Conservation (phyloP, 2,329 filamentous ascomycete species). For the Westerdykella ornata region DNA sequence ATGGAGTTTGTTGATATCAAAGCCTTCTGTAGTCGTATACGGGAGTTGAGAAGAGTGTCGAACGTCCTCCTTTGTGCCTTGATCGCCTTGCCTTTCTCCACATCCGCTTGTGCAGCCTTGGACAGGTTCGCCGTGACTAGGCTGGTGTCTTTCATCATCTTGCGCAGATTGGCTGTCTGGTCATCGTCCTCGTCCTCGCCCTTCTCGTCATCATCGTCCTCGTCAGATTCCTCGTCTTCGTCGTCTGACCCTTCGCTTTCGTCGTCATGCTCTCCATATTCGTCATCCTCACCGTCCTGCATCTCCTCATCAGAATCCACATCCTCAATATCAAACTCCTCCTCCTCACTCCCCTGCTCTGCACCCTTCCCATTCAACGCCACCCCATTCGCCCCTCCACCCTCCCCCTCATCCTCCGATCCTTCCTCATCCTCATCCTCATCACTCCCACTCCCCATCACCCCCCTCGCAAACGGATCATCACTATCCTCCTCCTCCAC, state of each 20-base stretch:
- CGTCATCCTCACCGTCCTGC: constrained; percentile 43
- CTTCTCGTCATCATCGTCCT: constrained; percentile 27
- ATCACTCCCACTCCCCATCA: constrained; percentile 37
- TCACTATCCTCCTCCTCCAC: constrained; percentile 51
- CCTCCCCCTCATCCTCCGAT: constrained; percentile 12
- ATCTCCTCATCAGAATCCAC: constrained; percentile 45
- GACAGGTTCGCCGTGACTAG: constrained; percentile 58
- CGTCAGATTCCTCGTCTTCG: constrained; percentile 28
- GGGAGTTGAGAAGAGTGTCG: constrained; percentile 78
- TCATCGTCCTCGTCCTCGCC: constrained; percentile 17
- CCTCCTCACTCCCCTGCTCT: constrained; percentile 44
- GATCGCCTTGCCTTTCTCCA: constrained; percentile 78
- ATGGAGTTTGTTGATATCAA: constrained; percentile 71
- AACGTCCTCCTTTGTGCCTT: constrained; percentile 80
- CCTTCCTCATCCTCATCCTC: constrained; percentile 37
- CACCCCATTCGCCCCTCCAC: constrained; percentile 40
- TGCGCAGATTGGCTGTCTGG: constrained; percentile 54
- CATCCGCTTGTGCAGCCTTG: constrained; percentile 66
- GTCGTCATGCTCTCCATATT: constrained; percentile 34
- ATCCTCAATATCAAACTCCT: constrained; percentile 37
- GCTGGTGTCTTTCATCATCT: constrained; percentile 61
- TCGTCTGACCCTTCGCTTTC: constrained; percentile 15
- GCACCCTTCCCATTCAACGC: constrained; percentile 43
- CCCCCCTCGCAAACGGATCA: constrained; percentile 42
- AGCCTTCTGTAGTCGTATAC: constrained; percentile 90